Evolutionary conservation across 208 protist genomes (phyloP).

Genomic region (Trichomonas tenax): DNA sequence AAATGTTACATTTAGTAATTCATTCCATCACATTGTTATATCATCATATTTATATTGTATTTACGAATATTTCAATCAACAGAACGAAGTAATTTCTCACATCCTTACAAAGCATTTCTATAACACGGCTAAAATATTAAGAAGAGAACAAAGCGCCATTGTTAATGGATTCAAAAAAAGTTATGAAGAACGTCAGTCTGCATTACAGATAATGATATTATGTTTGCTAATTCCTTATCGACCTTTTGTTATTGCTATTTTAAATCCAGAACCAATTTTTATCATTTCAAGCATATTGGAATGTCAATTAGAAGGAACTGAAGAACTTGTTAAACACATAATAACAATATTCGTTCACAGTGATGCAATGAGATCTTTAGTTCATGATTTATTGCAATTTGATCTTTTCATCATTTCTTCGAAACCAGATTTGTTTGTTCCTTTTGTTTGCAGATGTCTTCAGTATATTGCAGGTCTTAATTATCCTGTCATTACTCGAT

Average conservation of each 20-base stretch:
- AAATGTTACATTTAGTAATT: neutral
- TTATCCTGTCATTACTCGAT: neutral
- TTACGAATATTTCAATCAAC: neutral
- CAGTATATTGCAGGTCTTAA: neutral
- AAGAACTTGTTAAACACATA: neutral
- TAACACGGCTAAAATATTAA: neutral
- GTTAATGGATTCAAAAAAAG: neutral
- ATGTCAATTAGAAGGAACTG: neutral
- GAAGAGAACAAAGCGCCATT: neutral
- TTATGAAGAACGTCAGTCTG: neutral
- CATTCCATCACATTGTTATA: neutral
- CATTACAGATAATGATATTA: neutral
- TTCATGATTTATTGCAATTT: neutral
- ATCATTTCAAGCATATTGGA: neutral
- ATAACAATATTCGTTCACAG: neutral
- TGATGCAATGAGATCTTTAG: neutral
- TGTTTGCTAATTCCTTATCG: neutral
- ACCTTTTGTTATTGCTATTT: neutral
- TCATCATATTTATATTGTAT: neutral
- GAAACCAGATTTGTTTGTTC: neutral
- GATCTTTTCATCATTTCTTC: neutral
- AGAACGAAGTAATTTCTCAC: neutral
- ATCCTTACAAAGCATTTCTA: neutral
- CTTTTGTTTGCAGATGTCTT: neutral
- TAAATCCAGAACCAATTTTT: neutral